Conservation (phyloP, 2,329 filamentous ascomycete species). For the Penicillium sumatraense region DNA sequence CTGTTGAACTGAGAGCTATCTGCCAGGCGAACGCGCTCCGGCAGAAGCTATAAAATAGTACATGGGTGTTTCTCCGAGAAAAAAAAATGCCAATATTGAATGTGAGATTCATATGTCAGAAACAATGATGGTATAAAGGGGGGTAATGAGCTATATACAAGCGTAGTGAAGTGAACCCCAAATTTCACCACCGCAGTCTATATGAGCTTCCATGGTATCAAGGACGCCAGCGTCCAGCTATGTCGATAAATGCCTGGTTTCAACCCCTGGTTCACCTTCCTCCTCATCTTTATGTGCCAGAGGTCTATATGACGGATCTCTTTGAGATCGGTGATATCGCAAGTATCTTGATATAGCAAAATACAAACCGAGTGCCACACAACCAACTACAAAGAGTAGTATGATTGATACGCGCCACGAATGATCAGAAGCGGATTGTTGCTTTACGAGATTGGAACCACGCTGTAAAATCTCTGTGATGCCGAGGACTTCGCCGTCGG, state of each 20-base stretch:
- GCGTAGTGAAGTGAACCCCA: neutral
- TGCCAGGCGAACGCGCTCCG: too few species aligned
- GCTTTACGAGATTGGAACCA: neutral
- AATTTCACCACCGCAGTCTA: neutral
- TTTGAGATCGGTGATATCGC: neutral
- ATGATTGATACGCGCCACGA: conserved; percentile 10
- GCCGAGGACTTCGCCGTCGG: conserved; percentile 24
- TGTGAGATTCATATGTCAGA: too few species aligned
- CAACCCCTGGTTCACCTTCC: conserved; percentile 9
- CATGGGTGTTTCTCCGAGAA: too few species aligned
- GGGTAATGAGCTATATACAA: neutral
- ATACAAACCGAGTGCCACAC: conserved; percentile 18
- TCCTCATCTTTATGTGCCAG: conserved; percentile 19
- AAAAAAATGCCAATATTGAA: too few species aligned
- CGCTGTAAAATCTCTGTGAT: conserved; percentile 22
- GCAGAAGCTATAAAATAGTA: too few species aligned
- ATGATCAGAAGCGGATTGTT: neutral
- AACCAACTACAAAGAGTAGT: conserved; percentile 10
- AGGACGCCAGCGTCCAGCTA: conserved; percentile 17
- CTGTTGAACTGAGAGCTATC: too few species aligned
- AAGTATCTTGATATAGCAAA: conserved; percentile 11
- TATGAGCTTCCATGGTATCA: conserved; percentile 5
- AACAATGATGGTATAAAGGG: too few species aligned
- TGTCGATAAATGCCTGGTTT: conserved; percentile 9
- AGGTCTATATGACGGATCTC: conserved; percentile 12